Base-by-base conservation (phyloP, 2,329 filamentous ascomycete species). In the Talaromyces albobiverticillius region DNA sequence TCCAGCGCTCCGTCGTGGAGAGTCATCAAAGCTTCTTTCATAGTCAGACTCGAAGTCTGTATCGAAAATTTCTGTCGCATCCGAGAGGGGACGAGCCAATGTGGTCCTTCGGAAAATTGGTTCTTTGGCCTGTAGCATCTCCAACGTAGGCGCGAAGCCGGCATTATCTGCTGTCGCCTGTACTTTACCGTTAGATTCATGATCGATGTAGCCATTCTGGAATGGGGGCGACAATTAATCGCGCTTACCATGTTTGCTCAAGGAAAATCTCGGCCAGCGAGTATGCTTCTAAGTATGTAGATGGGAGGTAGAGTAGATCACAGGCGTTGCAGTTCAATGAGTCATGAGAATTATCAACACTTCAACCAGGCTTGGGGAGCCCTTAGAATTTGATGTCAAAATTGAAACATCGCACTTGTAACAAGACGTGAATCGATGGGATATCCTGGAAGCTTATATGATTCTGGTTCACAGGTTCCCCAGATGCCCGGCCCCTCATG, bases 41-140 rank as follows among this genome's bases (percentile, higher is more conserved):
- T 55, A 63, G 36, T 71, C 68, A 5, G 66, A 67, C 38, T 70
- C 69, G 36, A 65, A 66, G 42, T 72, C 69, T 9, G 66, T 66
- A 45, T 71, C 68, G 26, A 67, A 60, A 14, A 71, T 69, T 46
- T 70, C 67, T 0, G 69, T 72, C 0, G 65, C 59, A 22, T 68
- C 61, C 9, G 68, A 70, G 4, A 64, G 53, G 6, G 67, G 67
- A 11, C 54, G 20, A 18, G 26, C 3, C 16, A 20, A 14, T 18
- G 54, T 16, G 9, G 42, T 41, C 18, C 51, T 53, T 14, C 31
- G 40, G 16, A 51, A 41, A 14, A 43, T 36, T n/a, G 46, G 53
- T 45, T 16, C 13, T 23, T 41, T 40, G 36, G 16, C 8, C n/a
- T 31, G 47, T 18, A 49, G 46, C 46, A 49, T 40, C 11, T 38